phyloP scores from a whole-genome alignment of 768 basidiomycete genomes.

The Suillus cothurnatus region DNA sequence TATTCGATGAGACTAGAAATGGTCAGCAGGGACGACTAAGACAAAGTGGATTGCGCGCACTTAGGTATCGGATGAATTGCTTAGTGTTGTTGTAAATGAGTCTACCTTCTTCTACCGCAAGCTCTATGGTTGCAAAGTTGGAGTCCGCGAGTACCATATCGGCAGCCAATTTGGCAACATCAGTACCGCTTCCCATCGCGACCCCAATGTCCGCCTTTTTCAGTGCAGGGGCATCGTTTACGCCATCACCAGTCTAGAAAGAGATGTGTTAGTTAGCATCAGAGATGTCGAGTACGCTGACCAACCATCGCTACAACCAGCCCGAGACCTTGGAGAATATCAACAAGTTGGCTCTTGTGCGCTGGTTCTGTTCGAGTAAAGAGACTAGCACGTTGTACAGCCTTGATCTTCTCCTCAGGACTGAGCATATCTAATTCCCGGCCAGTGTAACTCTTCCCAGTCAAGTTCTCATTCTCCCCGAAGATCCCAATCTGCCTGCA shows the following conservation, averaged over 20 bases:
- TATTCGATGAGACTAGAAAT: conserved; percentile 83
- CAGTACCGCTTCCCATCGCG: conserved; percentile 98
- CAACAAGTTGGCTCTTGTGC: conserved; percentile 94
- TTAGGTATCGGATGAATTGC: conserved; percentile 99
- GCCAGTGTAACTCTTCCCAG: conserved; percentile 96
- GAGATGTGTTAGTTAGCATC: conserved; percentile 13
- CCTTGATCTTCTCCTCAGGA: conserved; percentile 79
- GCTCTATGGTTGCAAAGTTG: conserved; percentile 96
- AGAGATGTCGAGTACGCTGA: conserved; percentile 15
- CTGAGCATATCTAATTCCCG: conserved; percentile 84
- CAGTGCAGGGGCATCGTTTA: conserved; percentile 96
- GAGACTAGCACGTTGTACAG: conserved; percentile 85
- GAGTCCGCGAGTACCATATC: conserved; percentile 98
- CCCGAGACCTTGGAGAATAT: conserved; percentile 88
- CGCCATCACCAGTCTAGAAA: conserved; percentile 88
- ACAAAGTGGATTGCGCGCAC: conserved; percentile 44
- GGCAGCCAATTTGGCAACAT: conserved; percentile 96
- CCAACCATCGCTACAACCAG: conserved; percentile 94
- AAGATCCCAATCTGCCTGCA: conserved; percentile 97
- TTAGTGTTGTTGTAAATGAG: conserved; percentile 99
- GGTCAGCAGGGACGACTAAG: conserved; percentile 13
- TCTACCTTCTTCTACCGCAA: conserved; percentile 96
- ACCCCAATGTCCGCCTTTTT: conserved; percentile 98
- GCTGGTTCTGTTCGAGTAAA: conserved; percentile 94
- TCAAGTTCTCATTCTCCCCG: conserved; percentile 79